Base-by-base conservation (phyloP, 495 filamentous ascomycete genomes). In the Aspergillus cavernicola region DNA sequence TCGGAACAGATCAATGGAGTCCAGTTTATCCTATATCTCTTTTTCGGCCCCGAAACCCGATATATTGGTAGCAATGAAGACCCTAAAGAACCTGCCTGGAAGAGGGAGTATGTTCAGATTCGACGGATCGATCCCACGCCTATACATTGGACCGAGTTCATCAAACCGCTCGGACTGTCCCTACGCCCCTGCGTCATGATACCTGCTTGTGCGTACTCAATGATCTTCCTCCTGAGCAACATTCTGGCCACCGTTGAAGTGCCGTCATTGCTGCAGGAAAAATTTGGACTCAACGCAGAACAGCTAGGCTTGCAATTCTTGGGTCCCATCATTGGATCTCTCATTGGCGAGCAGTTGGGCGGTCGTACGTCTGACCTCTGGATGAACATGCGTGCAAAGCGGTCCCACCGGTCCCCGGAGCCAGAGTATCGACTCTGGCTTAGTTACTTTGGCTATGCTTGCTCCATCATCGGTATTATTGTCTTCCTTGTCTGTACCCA, bases 1-100 rank as follows among this genome's bases (percentile, higher is more conserved):
- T 13, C 2, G 42, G 5, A 26, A 13, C 33, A 81, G 78, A 80
- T 67, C 40, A 83, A 83, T 52, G 77, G 58, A 7, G 66, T 68
- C 22, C 69, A 82, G 56, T 74, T 82, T 40, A 60, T 84, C 28
- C 59, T 79, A 1, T 83, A 76, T 42, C 38, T 82, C 43, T 74
- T 81, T 68, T 70, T 82, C 52, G 75, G 77, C n/a, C 76, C 78
- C 1, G 81, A 84, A 66, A 81, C 81, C 8, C 77, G 74, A 33
- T 83, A 82, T 49, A 61, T 79, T 36, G 66, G 66, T 19, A 36
- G 54, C 8, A 54, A 55, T 8, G 46, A 64, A n/a, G 57, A 67
- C 12, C 41, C 50, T 11, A 53, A 53, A 12, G 39, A 38, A 31
- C 22, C 71, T n/a, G 59, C 58, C 12, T 47, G 44, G 44, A 70